Evolutionary conservation across 2,329 filamentous ascomycete genomes (phyloP).

Genomic region (Aspergillus sclerotialis): DNA sequence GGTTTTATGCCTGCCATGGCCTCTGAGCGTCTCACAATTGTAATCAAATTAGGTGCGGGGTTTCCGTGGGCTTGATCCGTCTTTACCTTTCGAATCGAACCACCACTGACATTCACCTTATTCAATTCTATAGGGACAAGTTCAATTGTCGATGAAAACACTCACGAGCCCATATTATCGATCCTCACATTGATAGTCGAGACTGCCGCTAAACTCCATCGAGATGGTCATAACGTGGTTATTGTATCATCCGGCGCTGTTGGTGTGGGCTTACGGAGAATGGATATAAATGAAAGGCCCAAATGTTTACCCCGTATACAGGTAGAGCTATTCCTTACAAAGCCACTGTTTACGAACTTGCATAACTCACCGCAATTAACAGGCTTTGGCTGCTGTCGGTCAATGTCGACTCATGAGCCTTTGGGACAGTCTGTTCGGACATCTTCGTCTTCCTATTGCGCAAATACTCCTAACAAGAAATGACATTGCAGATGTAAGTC

Average conservation of each 20-base stretch:
- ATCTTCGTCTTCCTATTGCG: slow-evolving; percentile 82
- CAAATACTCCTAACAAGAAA: slow-evolving; percentile 92
- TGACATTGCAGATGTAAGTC: slow-evolving; percentile 85
- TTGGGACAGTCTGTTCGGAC: slow-evolving; percentile 87
- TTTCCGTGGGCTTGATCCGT: too few relatives aligned
- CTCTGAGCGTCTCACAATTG: slow-evolving; percentile 26
- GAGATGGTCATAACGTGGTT: slow-evolving; percentile 89
- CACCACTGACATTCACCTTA: background rate
- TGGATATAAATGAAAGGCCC: slow-evolving; percentile 80
- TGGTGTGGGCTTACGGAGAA: slow-evolving; percentile 81
- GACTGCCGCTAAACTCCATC: slow-evolving; percentile 76
- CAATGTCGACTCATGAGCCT: slow-evolving; percentile 92
- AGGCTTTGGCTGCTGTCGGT: slow-evolving; percentile 89
- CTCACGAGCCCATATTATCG: slow-evolving; percentile 85
- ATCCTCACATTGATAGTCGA: slow-evolving; percentile 90
- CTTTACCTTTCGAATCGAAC: slow-evolving; percentile 1
- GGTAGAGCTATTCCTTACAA: slow-evolving; percentile 34
- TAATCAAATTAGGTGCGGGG: slow-evolving; percentile 35
- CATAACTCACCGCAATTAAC: slow-evolving; percentile 6
- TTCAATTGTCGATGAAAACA: slow-evolving; percentile 96
- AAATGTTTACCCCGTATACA: slow-evolving; percentile 88
- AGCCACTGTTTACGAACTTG: background rate
- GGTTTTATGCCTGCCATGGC: slow-evolving; percentile 8
- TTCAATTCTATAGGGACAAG: slow-evolving; percentile 70
- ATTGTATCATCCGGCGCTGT: slow-evolving; percentile 97